These are phyloP conservation scores for Oryza meyeriana DNA, from an alignment of 176 grass and related monocot species.

Conservation along the genomic window DNA sequence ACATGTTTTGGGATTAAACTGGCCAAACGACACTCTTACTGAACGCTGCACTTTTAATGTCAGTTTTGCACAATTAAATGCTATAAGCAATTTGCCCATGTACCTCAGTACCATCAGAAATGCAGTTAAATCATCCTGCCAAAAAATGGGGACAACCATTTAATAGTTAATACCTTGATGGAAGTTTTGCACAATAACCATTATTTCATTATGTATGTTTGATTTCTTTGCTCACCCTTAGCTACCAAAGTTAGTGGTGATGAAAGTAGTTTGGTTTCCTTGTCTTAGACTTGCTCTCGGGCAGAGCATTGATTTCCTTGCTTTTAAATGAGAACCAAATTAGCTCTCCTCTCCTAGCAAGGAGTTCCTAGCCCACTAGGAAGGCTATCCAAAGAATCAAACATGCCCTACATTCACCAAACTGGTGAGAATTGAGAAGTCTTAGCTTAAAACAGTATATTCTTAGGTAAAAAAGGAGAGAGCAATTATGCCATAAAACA, in stretches of 20 bases:
- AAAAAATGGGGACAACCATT: not conserved
- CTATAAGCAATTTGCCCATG: not conserved
- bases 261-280: not conserved
- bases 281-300: not conserved
- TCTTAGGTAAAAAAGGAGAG: too few species aligned
- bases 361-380: not conserved
- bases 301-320: not conserved
- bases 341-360: not conserved
- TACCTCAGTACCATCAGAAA: not conserved
- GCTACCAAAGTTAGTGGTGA: not conserved
- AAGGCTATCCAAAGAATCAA: not conserved
- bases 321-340: not conserved
- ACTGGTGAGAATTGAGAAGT: not conserved
- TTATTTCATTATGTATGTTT: not conserved
- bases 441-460: not conserved
- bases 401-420: not conserved
- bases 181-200: not conserved
- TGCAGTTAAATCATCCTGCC: slow-evolving; percentile 8
- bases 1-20: slow-evolving; percentile 3
- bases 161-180: slow-evolving; percentile 6
- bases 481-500: too few species aligned
- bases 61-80: not conserved
- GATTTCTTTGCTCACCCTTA: not conserved
- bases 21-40: slow-evolving; percentile 5
- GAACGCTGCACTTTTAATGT: not conserved